Conservation (phyloP, 257 asterid species). For the Misopates orontium region DNA sequence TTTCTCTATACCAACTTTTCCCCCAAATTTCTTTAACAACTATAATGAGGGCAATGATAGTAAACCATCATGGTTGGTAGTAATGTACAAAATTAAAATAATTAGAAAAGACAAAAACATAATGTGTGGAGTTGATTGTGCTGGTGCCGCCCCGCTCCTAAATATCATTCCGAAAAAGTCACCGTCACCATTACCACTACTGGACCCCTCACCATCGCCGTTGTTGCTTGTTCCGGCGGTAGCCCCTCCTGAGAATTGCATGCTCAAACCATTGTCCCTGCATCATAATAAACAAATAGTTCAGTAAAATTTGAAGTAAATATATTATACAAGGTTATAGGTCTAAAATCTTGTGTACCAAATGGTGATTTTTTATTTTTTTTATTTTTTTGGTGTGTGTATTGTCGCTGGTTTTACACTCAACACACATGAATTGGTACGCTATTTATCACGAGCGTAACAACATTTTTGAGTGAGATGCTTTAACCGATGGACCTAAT, state of each 20-base stretch:
- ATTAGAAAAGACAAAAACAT: slow-evolving; percentile 46
- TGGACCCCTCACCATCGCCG: slow-evolving; percentile 23
- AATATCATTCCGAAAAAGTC: slow-evolving; percentile 66
- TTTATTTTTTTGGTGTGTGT: too few relatives aligned
- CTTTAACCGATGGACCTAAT: too few relatives aligned
- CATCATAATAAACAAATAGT: not conserved
- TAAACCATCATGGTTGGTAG: slow-evolving; percentile 43
- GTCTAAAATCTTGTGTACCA: too few relatives aligned
- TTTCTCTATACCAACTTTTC: too few relatives aligned
- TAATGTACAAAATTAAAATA: slow-evolving; percentile 42
- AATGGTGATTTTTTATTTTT: too few relatives aligned
- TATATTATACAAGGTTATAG: too few relatives aligned
- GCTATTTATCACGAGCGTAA: too few relatives aligned
- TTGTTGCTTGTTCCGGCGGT: slow-evolving; percentile 43
- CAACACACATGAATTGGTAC: too few relatives aligned
- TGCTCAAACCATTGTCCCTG: slow-evolving; percentile 67
- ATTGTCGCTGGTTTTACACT: too few relatives aligned
- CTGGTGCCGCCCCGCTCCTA: slow-evolving; percentile 56
- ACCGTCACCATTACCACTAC: slow-evolving; percentile 32
- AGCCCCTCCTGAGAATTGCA: slow-evolving; percentile 55
- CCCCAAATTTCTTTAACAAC: slow-evolving; percentile 11
- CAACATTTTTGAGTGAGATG: too few relatives aligned
- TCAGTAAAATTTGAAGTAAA: too few relatives aligned
- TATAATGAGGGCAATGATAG: slow-evolving; percentile 25
- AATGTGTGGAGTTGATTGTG: slow-evolving; percentile 40